These are phyloP conservation scores for Gryganskiella cystojenkinii DNA, from an alignment of 192 early-diverging fungal genomes.

Conservation along the genomic window DNA sequence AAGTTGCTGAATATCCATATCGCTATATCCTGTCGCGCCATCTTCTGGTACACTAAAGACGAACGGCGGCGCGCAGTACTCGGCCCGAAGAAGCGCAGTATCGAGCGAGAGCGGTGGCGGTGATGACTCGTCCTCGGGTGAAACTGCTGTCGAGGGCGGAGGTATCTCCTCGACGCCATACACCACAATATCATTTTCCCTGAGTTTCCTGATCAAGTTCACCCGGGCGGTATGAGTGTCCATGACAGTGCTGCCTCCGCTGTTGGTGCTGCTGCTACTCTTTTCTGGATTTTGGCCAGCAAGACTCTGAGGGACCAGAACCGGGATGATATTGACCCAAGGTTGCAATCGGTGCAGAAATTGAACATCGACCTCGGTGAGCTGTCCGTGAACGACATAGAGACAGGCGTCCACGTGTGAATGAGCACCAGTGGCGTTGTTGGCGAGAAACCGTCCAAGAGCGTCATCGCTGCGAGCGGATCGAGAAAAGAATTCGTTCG, in stretches of 20 bases:
- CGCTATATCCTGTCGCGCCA: not conserved
- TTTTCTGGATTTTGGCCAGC: not conserved
- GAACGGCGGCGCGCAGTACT: conserved; percentile 19
- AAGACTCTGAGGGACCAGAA: not conserved
- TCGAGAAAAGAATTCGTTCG: conserved; percentile 31
- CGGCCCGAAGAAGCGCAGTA: not conserved
- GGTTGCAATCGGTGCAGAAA: conserved; percentile 30
- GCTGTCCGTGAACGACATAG: conserved; percentile 26
- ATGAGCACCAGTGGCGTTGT: conserved; percentile 37
- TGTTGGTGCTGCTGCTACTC: not conserved
- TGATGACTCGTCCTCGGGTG: conserved; percentile 15
- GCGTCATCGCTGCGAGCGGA: conserved; percentile 34
- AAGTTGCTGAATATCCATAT: conserved; percentile 18
- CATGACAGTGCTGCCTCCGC: not conserved
- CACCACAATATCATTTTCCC: conserved; percentile 16
- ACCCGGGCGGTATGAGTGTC: not conserved
- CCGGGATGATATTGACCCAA: conserved; percentile 34
- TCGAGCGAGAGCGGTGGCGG: conserved; percentile 15
- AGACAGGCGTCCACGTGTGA: conserved; percentile 38
- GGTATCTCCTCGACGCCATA: conserved; percentile 23
- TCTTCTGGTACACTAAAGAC: conserved; percentile 1
- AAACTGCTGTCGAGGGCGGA: conserved; percentile 1
- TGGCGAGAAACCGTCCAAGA: conserved; percentile 43
- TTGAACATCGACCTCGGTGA: conserved; percentile 19
- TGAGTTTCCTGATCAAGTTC: conserved; percentile 15